phyloP scores from a whole-genome alignment of 768 basidiomycete species.

The Gyrodon lividus region DNA sequence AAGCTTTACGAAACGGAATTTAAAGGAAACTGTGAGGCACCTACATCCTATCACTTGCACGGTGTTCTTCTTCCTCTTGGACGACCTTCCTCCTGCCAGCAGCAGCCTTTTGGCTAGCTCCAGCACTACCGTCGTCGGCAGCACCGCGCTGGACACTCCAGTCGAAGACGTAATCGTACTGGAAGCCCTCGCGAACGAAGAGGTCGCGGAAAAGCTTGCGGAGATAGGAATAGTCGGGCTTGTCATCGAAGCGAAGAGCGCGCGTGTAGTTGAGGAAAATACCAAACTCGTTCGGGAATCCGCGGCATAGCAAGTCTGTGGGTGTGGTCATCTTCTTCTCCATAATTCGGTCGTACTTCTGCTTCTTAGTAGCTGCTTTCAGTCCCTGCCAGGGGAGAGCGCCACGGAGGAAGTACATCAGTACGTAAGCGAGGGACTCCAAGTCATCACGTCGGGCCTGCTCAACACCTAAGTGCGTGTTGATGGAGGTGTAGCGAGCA shows the following conservation, averaged over 20 bases:
- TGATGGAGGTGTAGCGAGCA: slow-evolving; percentile 98
- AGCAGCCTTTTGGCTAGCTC: slow-evolving; percentile 60
- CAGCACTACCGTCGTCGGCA: slow-evolving; percentile 62
- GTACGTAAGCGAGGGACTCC: slow-evolving; percentile 96
- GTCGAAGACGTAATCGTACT: slow-evolving; percentile 99
- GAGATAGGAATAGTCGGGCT: slow-evolving; percentile 99
- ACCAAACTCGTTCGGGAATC: slow-evolving; percentile 99
- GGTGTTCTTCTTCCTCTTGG: slow-evolving; percentile 83
- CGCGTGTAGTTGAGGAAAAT: slow-evolving; percentile 99
- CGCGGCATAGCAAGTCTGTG: slow-evolving; percentile 94
- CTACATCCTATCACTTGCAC: slow-evolving; percentile 81
- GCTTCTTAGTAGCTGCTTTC: slow-evolving; percentile 99
- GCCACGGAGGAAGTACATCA: slow-evolving; percentile 99
- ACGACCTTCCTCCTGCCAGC: slow-evolving; percentile 75
- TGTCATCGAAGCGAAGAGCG: slow-evolving; percentile 98
- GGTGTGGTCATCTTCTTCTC: slow-evolving; percentile 99
- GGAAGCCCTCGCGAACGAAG: slow-evolving; percentile 95
- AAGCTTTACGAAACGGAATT: slow-evolving; percentile 11
- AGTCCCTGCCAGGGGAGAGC: slow-evolving; percentile 98
- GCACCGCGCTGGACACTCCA: slow-evolving; percentile 88
- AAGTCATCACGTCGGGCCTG: slow-evolving; percentile 98
- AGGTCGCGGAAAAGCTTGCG: slow-evolving; percentile 99
- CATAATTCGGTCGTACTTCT: slow-evolving; percentile 99
- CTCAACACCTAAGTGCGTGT: slow-evolving; percentile 97
- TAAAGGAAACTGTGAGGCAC: slow-evolving; percentile 32